Conservation (phyloP, 1,139 yeast species). For the Pneumocystis carinii region DNA sequence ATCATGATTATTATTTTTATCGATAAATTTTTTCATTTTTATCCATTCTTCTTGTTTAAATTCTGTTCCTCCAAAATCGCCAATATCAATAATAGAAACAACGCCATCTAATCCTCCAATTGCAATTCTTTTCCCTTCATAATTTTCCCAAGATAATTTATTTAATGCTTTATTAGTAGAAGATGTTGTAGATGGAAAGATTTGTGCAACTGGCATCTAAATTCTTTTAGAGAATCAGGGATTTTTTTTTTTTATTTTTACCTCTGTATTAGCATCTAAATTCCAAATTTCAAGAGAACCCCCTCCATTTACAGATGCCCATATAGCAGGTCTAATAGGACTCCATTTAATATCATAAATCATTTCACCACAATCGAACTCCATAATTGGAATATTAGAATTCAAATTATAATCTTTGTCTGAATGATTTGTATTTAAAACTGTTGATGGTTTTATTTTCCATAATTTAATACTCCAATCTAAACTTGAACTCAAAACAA, state of each 20-base stretch:
- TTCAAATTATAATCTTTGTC: not conserved
- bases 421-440: not conserved
- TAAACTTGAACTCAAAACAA: constrained; percentile 25
- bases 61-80: not conserved
- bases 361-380: constrained; percentile 28
- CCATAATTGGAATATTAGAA: constrained; percentile 16
- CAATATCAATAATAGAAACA: constrained; percentile 23
- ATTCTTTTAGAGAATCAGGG: not conserved
- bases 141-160: constrained; percentile 21
- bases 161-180: constrained; percentile 14
- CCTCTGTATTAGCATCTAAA: constrained; percentile 28
- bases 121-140: constrained; percentile 21
- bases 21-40: not conserved
- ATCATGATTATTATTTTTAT: not conserved
- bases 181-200: constrained; percentile 13
- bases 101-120: constrained; percentile 27
- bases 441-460: constrained; percentile 17
- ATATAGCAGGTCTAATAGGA: constrained; percentile 32
- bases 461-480: constrained; percentile 34
- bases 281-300: constrained; percentile 45
- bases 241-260: constrained; percentile 4
- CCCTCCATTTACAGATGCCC: constrained; percentile 36
- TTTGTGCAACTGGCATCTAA: constrained; percentile 10
- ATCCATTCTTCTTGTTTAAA: not conserved
- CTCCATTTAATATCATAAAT: constrained; percentile 32